Evolutionary conservation across 495 filamentous ascomycete species (phyloP), one percentile per base, ranked within the genome.

Genomic region (Clohesyomyces aquaticus): DNA sequence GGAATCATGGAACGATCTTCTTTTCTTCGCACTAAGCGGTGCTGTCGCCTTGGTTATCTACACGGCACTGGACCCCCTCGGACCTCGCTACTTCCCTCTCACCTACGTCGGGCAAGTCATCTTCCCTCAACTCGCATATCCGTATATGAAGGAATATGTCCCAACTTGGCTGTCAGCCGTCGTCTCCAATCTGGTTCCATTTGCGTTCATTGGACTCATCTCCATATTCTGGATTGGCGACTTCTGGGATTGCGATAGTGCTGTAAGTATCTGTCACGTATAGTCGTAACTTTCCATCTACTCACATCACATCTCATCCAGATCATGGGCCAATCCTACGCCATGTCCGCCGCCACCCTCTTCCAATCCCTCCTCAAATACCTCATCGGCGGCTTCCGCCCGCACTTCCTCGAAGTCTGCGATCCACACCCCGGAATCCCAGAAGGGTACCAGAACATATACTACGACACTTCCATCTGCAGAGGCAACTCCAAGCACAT

Each of bases 161-260:
- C 82, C 83, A n/a, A 87, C 85, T 63, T 78, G 79, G 69, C 68
- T 76, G 0, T 79, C 83, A 9, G 85, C 82, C 3, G 67, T 88
- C 38, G 71, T 88, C 3, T 75, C 76, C 9, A 69, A 79, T 25
- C 57, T 85, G 0, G 67, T 85, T 51, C 85, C 86, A 12, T 80
- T 86, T 72, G n/a, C 74, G 38, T 57, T 80, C 45, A 69, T 83
- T 58, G 14, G 69, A 6, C 6, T 79, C 14, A 18, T 64, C 2
- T 25, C 23, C n/a, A 81, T 86, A 65, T 78, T 85, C 54, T 78
- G 82, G 10, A 76, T 86, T 35, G 79, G 83, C 48, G 83, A 80
- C 23, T 87, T 87, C 75, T 87, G 84, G 85, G 85, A 88, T 60
- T 67, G 77, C 48, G 85, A 86, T 73, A 85, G 84, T 63, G 85